Evolutionary conservation across 805 yeast species (phyloP), one percentile per base, ranked within the genome.

Genomic region (Zygosaccharomyces kombuchaensis): DNA sequence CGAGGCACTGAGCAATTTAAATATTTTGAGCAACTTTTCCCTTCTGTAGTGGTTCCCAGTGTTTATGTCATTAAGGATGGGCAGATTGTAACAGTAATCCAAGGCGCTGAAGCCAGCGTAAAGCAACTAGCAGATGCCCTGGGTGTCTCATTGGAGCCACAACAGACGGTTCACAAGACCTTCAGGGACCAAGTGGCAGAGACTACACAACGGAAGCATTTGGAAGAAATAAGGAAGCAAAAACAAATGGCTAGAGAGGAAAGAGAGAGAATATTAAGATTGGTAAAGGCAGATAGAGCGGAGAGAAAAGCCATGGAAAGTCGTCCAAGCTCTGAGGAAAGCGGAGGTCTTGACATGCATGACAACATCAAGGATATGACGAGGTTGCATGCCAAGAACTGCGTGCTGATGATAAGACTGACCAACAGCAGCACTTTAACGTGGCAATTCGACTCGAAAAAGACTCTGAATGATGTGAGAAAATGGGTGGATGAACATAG

Each of bases 341-440:
- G 25, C 22, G 17, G 16, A 17, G 17, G 9, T 13, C 13, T 17
- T 50, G 61, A 54, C 38, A 59, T 53, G 5, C 58, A 51, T 23
- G 69, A 66, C 42, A 65, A 63, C 44, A 59, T 49, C 41, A 60
- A 50, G 47, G 61, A 54, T 45, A 38, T 35, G 48, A 56, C 40
- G 36, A 58, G 34, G 45, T 52, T 44, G 45, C 62, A 36, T 44
- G 48, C 53, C 43, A 59, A 43, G 34, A 54, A 36, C 16, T 69
- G 87, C 51, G 62, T 71, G 0, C 63, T 83, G 9, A 74, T 78
- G n/a, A 70, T 87, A 9, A 77, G 85, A 53, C 67, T 84, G 31
- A 73, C 87, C 38, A 84, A 87, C 63, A 91, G 95, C 0, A 67
- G 71, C 9, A 69, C 84, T 1, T 46, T 83, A 3, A 75, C 72